These are phyloP conservation scores for Phlyctochytrium arcticum DNA, from an alignment of 192 early-diverging fungal species.

Conservation along the genomic window DNA sequence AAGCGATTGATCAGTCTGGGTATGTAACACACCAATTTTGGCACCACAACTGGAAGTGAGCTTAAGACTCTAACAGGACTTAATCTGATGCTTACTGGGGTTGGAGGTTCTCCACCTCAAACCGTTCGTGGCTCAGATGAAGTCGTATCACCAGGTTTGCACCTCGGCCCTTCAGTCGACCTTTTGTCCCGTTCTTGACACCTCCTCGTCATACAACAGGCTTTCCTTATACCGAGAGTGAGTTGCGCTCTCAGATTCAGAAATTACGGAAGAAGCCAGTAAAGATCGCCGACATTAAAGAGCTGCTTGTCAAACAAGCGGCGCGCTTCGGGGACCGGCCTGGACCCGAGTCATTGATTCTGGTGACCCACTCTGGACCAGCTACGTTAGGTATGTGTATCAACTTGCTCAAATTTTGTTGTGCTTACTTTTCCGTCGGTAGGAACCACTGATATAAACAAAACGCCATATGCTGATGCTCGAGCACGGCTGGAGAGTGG, in stretches of 20 bases:
- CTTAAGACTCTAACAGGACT: neutral
- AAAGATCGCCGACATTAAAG: too few relatives aligned
- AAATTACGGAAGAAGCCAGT: too few relatives aligned
- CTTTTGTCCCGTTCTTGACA: neutral
- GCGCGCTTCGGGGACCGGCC: too few relatives aligned
- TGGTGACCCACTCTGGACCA: constrained; percentile 27
- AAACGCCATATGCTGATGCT: constrained; percentile 8
- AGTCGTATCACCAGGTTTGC: neutral
- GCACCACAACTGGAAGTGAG: neutral
- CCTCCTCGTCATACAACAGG: neutral
- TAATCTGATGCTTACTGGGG: constrained; percentile 17
- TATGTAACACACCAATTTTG: neutral
- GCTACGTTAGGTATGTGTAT: constrained; percentile 13
- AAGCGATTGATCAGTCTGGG: constrained; percentile 4
- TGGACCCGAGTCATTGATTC: constrained; percentile 13
- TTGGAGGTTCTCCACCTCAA: constrained; percentile 18
- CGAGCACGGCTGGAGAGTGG: constrained; percentile 13
- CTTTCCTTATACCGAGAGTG: constrained; percentile 15
- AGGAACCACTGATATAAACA: constrained; percentile 25
- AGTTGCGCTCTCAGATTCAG: neutral
- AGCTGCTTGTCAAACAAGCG: too few relatives aligned
- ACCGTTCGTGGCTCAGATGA: neutral
- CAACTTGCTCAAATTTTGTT: too few relatives aligned
- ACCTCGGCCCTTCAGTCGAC: constrained; percentile 1
- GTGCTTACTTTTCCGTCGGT: too few relatives aligned